These are phyloP conservation scores for Trametes sp. DNA, from an alignment of 1,284 basidiomycete genomes.

Conservation along the genomic window DNA sequence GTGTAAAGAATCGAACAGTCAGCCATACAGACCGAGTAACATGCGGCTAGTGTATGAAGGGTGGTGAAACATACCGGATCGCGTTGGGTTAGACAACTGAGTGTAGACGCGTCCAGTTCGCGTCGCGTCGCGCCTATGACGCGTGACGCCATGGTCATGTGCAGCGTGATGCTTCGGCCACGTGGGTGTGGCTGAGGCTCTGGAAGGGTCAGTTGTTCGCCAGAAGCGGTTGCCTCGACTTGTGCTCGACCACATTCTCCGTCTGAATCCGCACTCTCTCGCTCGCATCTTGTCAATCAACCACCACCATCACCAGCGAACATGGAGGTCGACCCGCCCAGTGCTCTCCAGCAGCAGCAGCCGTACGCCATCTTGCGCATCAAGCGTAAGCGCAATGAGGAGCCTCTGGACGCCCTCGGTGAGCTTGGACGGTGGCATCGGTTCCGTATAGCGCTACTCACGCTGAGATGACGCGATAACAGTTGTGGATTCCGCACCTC, in stretches of 20 bases:
- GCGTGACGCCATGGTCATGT: neutral
- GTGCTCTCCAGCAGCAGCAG: conserved; percentile 37
- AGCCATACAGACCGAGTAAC: no score
- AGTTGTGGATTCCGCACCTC: conserved; percentile 71
- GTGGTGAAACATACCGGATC: no score
- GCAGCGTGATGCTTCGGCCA: conserved; percentile 13
- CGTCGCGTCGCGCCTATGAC: neutral
- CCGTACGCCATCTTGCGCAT: conserved; percentile 77
- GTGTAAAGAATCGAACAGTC: no score
- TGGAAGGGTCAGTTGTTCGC: conserved; percentile 54
- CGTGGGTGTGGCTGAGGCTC: conserved; percentile 26
- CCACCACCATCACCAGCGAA: neutral
- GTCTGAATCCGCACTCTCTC: conserved; percentile 35
- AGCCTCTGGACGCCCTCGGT: conserved; percentile 81
- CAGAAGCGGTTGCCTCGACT: neutral
- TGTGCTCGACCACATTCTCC: neutral
- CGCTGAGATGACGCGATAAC: neutral
- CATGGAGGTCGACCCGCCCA: conserved; percentile 30
- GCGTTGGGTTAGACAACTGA: no score
- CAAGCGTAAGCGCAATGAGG: conserved; percentile 81
- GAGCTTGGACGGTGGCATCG: conserved; percentile 29
- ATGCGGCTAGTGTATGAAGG: no score
- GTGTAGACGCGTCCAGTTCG: no score
- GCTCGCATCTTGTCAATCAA: conserved; percentile 29
- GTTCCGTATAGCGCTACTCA: neutral